phyloP scores from a whole-genome alignment of 169 alveolate species.

The Cryptosporidium ubiquitum region DNA sequence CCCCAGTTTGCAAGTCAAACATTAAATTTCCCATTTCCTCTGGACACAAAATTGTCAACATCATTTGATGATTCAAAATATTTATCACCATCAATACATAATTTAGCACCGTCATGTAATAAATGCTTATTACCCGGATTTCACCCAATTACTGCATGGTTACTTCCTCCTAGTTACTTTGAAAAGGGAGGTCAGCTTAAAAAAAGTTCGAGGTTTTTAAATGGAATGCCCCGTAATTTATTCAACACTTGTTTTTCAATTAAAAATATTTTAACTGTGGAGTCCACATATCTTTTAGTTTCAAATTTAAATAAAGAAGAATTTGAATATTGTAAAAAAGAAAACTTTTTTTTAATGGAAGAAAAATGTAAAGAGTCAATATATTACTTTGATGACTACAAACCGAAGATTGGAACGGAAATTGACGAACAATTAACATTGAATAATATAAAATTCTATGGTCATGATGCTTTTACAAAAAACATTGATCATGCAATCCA shows the following conservation, averaged over 20 bases:
- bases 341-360: constrained; percentile 7
- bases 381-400: constrained; percentile 30
- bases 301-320: constrained; percentile 22
- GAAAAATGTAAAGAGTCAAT: constrained; percentile 36
- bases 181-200: constrained; percentile 52
- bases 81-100: background rate
- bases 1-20: background rate
- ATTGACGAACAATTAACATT: background rate
- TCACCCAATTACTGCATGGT: constrained; percentile 66
- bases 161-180: constrained; percentile 53
- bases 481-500: background rate
- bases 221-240: constrained; percentile 37
- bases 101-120: constrained; percentile 35
- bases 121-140: constrained; percentile 64
- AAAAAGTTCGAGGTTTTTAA: constrained; percentile 26
- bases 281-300: constrained; percentile 42
- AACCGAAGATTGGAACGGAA: background rate
- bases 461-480: background rate
- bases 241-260: constrained; percentile 13
- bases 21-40: background rate
- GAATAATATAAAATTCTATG: background rate
- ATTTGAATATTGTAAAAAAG: constrained; percentile 38
- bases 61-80: background rate
- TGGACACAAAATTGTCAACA: background rate
- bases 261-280: constrained; percentile 58